A percentile compares a stretch with the other conserved stretches of the same genome.
phyloP scores from a whole-genome alignment of 441 rosid species.

The Bocquillonia castaneifolia region DNA sequence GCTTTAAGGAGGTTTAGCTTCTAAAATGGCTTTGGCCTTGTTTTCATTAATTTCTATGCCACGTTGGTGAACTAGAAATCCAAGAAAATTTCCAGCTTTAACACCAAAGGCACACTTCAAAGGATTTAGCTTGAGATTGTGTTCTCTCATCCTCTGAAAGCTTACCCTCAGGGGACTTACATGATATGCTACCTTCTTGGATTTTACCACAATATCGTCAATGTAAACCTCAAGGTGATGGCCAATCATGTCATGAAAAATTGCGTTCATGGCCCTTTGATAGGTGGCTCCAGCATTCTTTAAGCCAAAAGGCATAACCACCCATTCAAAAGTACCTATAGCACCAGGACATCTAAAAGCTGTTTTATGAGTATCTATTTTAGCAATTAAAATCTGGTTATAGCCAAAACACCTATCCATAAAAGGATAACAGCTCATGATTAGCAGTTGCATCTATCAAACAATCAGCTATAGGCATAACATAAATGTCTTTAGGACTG shows the following conservation, averaged over 20 bases:
- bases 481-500: no score
- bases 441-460: no score
- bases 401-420: neutral
- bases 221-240: neutral
- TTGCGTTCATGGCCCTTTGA: neutral
- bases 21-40: neutral
- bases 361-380: neutral
- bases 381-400: neutral
- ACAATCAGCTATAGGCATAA: no score
- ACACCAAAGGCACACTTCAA: neutral
- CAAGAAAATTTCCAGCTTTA: no score
- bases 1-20: neutral
- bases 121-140: neutral
- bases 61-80: neutral
- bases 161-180: neutral
- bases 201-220: neutral
- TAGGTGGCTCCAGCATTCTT: neutral
- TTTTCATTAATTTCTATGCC: no score
- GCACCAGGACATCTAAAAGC: neutral
- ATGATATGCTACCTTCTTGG: neutral
- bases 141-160: neutral
- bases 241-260: neutral
- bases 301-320: neutral
- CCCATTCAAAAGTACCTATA: neutral
- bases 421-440: neutral